Base-by-base conservation (phyloP, 192 early-diverging fungal species). In the Backusella sp. region DNA sequence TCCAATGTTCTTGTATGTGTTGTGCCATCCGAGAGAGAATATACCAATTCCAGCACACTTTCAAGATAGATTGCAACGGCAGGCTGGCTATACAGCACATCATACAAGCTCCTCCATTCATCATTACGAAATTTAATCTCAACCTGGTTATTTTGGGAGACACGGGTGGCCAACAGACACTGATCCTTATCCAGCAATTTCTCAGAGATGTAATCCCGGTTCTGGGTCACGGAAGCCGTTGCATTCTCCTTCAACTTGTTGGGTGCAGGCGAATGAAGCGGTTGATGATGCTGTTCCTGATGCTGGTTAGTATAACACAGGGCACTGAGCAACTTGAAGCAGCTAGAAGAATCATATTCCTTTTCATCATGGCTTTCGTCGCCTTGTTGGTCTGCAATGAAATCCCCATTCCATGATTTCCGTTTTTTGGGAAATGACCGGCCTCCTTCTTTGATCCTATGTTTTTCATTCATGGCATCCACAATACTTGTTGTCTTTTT, bases 131-230 rank as follows among this genome's bases (percentile, higher is more conserved):
- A 26, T 21, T 66, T 65, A 14, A 77, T 72, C 44, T 77, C 76
- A 2, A 77, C 76, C 6, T 53, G n/a, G 4, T 69, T 39, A 7
- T 53, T 49, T n/a, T 59, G 52, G 8, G 37, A 12, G 5, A 77
- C 17, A n/a, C 76, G 68, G 1, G 35, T 65, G 5, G 62, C 30
- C 15, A 77, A 26, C 11, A 77, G 30, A 56, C 41, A 73, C 26
- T 53, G 21, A 49, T 39, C 52, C 2, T 19, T 17, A 44, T 34
- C 37, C 23, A 77, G 32, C 32, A 77, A 39, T 36, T 77, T 46
- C 15, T 77, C 76, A 23, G 62, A 56, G 15, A 70, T 68, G 15
- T 77, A 70, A 21, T 77, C 69, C 42, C 76, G 76, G 19, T 77
- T 49, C 12, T 49, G 62, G 34, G 59, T 36, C 14, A 65, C 56